Base-by-base conservation (phyloP, 2,329 filamentous ascomycete genomes). In the Zarea fungicola region DNA sequence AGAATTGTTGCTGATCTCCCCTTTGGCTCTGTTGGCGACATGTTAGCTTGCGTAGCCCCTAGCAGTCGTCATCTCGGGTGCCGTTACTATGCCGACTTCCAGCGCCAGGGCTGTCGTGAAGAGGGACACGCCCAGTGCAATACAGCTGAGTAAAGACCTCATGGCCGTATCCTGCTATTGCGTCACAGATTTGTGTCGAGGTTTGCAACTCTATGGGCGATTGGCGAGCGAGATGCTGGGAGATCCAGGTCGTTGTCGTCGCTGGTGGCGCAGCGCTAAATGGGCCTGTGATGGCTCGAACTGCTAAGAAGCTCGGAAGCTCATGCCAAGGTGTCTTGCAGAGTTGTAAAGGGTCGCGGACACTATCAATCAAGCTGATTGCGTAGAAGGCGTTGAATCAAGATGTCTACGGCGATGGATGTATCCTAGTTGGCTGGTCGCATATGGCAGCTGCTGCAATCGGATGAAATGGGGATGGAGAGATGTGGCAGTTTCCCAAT, bases 1-100 rank as follows among this genome's bases (percentile, higher is more conserved):
- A 96, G 80, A 85, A 81, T 72, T 96, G 87, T 62, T 83, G 77
- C 62, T 92, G 87, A 29, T 84, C 78, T 44, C 87, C 81, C 48
- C 83, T 81, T 64, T 93, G 78, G 65, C 89, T 85, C 88, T 95
- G 55, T 31, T 18, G 16, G 8, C 55, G 26, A 18, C 5, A 23
- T 41, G 49, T 26, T 21, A 49, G 13, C 29, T n/a, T n/a, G 48
- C 40, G 48, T 6, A 23, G 14, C 21, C 22, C 35, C 21, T 39
- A 23, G 42, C 21, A 22, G 6, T 18, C 18, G n/a, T 31, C 23
- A 16, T 9, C 14, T 5, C 4, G n/a, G 29, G 21, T 13, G 23
- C 25, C 73, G 40, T 42, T 68, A 84, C 80, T 64, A 85, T 69
- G 57, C 67, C 65, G 54, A 82, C 70, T 62, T 85, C 81, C 59